phyloP scores from a whole-genome alignment of 2,329 filamentous ascomycete species.

The Ceratocystis papillata region DNA sequence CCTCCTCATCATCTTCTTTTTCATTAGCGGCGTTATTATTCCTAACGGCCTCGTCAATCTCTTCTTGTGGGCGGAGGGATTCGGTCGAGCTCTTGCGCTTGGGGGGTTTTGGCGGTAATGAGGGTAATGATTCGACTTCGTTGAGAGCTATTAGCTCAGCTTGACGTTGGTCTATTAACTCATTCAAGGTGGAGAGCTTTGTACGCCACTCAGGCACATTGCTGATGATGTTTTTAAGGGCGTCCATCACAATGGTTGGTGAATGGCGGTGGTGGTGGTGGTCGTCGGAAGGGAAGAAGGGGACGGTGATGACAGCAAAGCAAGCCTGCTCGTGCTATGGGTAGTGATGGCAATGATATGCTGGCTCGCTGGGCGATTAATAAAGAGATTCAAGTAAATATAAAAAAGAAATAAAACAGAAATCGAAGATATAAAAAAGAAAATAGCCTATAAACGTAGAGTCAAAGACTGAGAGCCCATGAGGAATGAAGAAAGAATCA shows the following conservation, averaged over 20 bases:
- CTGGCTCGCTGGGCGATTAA: background rate
- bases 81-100: conserved; percentile 45
- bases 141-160: conserved; percentile 45
- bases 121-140: conserved; percentile 19
- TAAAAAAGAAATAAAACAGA: background rate
- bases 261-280: background rate
- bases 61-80: conserved; percentile 42
- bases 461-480: background rate
- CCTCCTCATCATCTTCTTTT: conserved; percentile 13
- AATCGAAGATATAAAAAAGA: background rate
- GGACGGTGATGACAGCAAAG: background rate
- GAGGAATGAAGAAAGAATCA: background rate
- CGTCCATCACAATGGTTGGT: conserved; percentile 39
- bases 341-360: background rate
- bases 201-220: conserved; percentile 51
- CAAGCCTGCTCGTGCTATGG: background rate
- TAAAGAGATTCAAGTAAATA: background rate
- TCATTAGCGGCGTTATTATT: conserved; percentile 24
- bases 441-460: background rate
- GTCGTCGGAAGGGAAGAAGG: conserved; percentile 1
- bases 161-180: conserved; percentile 52
- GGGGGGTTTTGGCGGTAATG: conserved; percentile 32
- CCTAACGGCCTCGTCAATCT: conserved; percentile 28
- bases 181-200: conserved; percentile 49
- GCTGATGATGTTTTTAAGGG: conserved; percentile 43